These are phyloP conservation scores for Scutellaria barbata DNA, from an alignment of 257 asterid genomes.

Conservation along the genomic window DNA sequence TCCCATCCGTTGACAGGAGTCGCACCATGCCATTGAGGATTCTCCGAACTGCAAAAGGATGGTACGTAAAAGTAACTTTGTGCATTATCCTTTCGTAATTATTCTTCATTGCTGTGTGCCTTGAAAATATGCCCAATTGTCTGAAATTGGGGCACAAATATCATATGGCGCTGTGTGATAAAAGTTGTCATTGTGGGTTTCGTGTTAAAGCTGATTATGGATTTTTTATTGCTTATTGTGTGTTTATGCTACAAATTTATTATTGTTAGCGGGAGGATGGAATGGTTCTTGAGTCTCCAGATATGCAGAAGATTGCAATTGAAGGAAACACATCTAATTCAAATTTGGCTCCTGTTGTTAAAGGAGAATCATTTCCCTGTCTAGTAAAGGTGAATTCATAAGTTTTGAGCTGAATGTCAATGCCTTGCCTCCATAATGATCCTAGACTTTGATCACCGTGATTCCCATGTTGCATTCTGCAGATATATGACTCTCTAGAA, in stretches of 20 bases:
- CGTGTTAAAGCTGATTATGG: not conserved
- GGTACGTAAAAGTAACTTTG: conserved; percentile 51
- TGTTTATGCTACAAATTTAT: conserved; percentile 18
- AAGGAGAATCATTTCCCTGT: conserved; percentile 61
- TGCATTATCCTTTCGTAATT: not conserved
- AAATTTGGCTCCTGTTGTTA: conserved; percentile 44
- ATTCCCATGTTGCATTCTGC: conserved; percentile 39
- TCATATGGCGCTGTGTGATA: not conserved
- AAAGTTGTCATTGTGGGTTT: not conserved
- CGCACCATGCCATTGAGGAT: conserved; percentile 48
- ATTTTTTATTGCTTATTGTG: not conserved
- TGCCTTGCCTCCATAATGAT: not conserved
- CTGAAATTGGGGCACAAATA: not conserved
- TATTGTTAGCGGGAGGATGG: conserved; percentile 64
- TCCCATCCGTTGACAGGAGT: conserved; percentile 50
- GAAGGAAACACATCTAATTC: conserved; percentile 46
- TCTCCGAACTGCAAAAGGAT: conserved; percentile 66
- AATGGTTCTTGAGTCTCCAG: conserved; percentile 39
- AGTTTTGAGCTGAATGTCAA: conserved; percentile 13
- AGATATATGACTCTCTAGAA: conserved; percentile 82
- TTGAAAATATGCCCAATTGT: not conserved
- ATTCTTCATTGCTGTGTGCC: conserved; percentile 1
- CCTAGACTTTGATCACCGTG: conserved; percentile 7
- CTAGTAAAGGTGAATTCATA: conserved; percentile 68
- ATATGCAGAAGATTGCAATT: conserved; percentile 41